Evolutionary conservation across 805 yeast genomes (phyloP).

Genomic region (Metschnikowia peoriensis): DNA sequence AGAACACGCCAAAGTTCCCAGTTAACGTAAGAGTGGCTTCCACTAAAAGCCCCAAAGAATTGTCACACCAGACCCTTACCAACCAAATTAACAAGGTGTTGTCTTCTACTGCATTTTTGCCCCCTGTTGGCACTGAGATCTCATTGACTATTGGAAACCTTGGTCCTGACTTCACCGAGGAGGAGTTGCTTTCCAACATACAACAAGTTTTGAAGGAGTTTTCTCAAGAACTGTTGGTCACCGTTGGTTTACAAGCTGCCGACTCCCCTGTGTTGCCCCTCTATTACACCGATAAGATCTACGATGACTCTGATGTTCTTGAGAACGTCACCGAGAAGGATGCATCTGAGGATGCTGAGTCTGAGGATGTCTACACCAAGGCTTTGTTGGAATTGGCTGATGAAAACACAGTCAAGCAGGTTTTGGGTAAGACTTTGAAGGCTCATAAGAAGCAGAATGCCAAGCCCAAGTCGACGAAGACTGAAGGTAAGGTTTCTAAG

Average conservation of each 20-base stretch:
- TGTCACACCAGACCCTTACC: conserved; percentile 48
- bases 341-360: conserved; percentile 18
- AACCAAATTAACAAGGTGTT: conserved; percentile 60
- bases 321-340: conserved; percentile 27
- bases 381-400: conserved; percentile 81
- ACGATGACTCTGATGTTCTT: conserved; percentile 47
- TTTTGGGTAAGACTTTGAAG: conserved; percentile 55
- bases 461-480: conserved; percentile 13
- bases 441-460: conserved; percentile 23
- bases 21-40: conserved; percentile 53
- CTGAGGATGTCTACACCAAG: conserved; percentile 33
- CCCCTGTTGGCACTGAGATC: conserved; percentile 73
- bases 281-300: conserved; percentile 60
- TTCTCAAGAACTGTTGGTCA: conserved; percentile 46
- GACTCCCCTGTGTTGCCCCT: conserved; percentile 84
- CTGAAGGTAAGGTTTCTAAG: conserved; percentile 15
- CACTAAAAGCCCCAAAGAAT: conserved; percentile 35
- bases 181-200: conserved; percentile 60
- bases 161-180: conserved; percentile 33
- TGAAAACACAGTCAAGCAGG: conserved; percentile 64
- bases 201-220: conserved; percentile 52
- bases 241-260: conserved; percentile 62
- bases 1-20: conserved; percentile 58
- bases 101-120: conserved; percentile 55
- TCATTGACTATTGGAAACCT: conserved; percentile 65